Evolutionary conservation across 345 rosid species (phyloP), one percentile per base, ranked within the genome.

Genomic region (Toxicodendron radicans): DNA sequence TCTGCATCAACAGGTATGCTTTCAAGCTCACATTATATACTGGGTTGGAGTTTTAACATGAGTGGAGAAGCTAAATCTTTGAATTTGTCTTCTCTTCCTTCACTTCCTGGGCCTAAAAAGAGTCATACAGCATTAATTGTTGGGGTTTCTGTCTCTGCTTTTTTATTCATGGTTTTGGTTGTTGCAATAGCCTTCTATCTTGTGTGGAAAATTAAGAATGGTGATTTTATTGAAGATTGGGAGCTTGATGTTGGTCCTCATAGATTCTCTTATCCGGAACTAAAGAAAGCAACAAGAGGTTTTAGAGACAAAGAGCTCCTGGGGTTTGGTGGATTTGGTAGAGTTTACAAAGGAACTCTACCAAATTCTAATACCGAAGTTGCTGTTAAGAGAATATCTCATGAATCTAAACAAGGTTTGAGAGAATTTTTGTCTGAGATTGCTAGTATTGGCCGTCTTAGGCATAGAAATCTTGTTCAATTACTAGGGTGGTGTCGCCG

Each of bases 291-390:
- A 54, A 95, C 99, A 1, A 85, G 64, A 64, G 90, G 90, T 43
- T 95, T 95, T 77, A 81, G 89, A 57, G 97, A 91, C 53, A 87
- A 79, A 77, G 96, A 90, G 88, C 84, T 95, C 17, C 81, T 95
- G 1, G 99, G 99, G 0, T 85, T 85, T 35, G 99, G 99, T 5
- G 97, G 97, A 33, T 95, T 91, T 62, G 98, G 99, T 1, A 87
- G 83, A 72, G 98, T 95, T 41, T 95, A 92, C 70, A 89, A 83
- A 79, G 99, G 97, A 23, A 87, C 86, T 57, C 68, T 95, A 16
- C 88, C 84, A 5, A 82, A 64, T 53, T 68, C 91, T 12, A 75
- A 84, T 0, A 87, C 84, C 59, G 77, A 72, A 69, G 87, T 93
- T 38, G 99, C 98, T 0, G 97, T 92, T 48, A 93, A 95, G 83